A percentile compares a stretch with the other conserved stretches of the same genome.
Evolutionary conservation across 1,284 basidiomycete genomes (phyloP).

Genomic region (Fomitopsis palustris): DNA sequence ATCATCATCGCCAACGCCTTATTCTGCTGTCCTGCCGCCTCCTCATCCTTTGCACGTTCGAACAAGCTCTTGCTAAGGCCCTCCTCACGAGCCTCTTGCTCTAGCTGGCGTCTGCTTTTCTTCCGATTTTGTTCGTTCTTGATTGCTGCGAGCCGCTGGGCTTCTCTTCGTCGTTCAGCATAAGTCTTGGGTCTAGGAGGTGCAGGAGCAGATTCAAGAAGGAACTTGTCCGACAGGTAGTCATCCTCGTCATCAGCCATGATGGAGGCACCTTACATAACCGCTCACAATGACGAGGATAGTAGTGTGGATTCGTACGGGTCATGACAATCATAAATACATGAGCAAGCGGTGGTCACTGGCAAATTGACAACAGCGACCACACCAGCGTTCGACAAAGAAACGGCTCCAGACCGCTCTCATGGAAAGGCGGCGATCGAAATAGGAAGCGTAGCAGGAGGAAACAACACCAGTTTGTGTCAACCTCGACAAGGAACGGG

Average conservation of each 20-base stretch:
- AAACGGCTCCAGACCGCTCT: constrained; percentile 49
- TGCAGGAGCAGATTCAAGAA: constrained; percentile 39
- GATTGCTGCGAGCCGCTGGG: constrained; percentile 46
- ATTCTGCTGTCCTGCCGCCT: constrained; percentile 42
- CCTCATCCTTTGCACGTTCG: constrained; percentile 67
- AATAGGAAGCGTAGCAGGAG: constrained; percentile 14
- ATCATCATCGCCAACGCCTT: constrained; percentile 85
- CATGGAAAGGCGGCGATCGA: constrained; percentile 14
- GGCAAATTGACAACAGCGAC: constrained; percentile 29
- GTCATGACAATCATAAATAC: constrained; percentile 10
- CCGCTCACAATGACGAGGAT: not conserved
- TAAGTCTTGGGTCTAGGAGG: constrained; percentile 54
- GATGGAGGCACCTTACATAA: constrained; percentile 10
- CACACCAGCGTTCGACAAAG: constrained; percentile 36
- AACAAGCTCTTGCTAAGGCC: constrained; percentile 76
- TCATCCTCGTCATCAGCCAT: constrained; percentile 75
- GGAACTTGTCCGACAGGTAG: constrained; percentile 83
- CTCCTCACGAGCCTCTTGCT: constrained; percentile 72
- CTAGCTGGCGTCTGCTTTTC: constrained; percentile 64
- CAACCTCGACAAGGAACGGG: constrained; percentile 6
- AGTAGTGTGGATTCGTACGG: not conserved
- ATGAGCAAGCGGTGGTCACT: constrained; percentile 23
- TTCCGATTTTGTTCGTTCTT: constrained; percentile 63
- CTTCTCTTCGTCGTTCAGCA: constrained; percentile 62
- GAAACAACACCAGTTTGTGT: constrained; percentile 16